A percentile compares a stretch with the other conserved stretches of the same genome.
These are phyloP conservation scores for Boechera divaricarpa DNA, from an alignment of 345 rosid species.

Conservation along the genomic window DNA sequence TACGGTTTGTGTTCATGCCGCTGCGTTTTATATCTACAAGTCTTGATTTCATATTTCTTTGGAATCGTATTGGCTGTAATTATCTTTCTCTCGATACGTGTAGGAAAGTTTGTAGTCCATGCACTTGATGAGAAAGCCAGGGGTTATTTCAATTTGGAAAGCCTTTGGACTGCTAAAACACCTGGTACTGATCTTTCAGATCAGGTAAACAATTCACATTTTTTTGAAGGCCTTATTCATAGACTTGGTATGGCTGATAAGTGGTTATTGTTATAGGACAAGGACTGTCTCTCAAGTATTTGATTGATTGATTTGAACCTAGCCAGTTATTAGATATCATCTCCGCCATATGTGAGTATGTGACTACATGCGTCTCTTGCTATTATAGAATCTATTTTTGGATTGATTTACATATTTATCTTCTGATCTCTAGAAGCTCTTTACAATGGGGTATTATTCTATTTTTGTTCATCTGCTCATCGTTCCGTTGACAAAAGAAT, in stretches of 20 bases:
- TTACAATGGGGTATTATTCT: background rate
- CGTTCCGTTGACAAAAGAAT: background rate
- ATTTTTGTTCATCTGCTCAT: background rate
- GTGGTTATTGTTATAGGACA: background rate
- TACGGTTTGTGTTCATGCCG: constrained; percentile 57
- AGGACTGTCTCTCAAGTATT: too few species aligned
- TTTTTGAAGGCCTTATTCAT: background rate
- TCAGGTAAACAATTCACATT: constrained; percentile 48
- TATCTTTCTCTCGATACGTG: constrained; percentile 7
- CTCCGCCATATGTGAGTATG: background rate
- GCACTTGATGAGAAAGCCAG: constrained; percentile 97
- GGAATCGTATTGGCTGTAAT: background rate
- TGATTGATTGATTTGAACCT: background rate
- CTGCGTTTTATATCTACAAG: constrained; percentile 3
- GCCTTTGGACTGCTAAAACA: constrained; percentile 55
- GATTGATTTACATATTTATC: background rate
- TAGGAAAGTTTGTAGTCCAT: constrained; percentile 83
- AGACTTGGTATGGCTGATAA: background rate
- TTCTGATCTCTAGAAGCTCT: background rate
- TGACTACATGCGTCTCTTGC: constrained; percentile 19
- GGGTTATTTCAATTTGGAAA: constrained; percentile 79
- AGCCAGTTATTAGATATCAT: background rate
- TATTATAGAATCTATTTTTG: background rate
- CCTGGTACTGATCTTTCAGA: constrained; percentile 47
- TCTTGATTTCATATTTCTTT: constrained; percentile 10